Conservation (phyloP, 768 basidiomycete species). For the Clitopilus hobsonii region DNA sequence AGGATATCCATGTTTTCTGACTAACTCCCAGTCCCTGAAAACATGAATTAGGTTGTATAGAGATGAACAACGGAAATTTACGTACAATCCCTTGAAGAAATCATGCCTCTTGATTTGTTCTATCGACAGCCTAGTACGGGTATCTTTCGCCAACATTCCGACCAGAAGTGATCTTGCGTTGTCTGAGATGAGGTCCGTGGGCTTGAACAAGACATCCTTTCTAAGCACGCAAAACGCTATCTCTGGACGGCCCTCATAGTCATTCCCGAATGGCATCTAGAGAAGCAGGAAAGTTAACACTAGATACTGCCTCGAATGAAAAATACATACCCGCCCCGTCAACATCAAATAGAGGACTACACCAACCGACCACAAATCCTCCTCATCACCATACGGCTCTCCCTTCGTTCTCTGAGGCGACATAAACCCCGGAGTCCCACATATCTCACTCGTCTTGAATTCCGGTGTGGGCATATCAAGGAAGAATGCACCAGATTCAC, state of each 20-base stretch:
- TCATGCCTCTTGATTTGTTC: constrained; percentile 4
- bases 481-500: constrained; percentile 1
- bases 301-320: background rate
- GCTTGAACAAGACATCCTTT: background rate
- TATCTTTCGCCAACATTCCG: constrained; percentile 2
- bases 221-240: background rate
- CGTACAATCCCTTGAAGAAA: constrained; percentile 1
- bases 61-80: background rate
- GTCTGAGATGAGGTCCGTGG: background rate
- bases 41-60: background rate
- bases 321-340: constrained; percentile 5
- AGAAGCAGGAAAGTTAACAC: background rate
- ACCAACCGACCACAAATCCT: constrained; percentile 8
- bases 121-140: background rate
- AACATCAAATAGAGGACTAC: constrained; percentile 9
- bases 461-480: background rate
- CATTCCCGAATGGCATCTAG: background rate
- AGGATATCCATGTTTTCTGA: constrained; percentile 1
- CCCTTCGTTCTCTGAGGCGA: constrained; percentile 4
- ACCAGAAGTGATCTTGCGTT: background rate
- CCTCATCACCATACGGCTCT: constrained; percentile 4
- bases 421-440: constrained; percentile 10
- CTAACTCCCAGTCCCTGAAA: constrained; percentile 8
- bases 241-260: background rate
- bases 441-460: constrained; percentile 1